Percentiles rank a stretch among this genome's conserved stretches.
Evolutionary conservation across 2,329 filamentous ascomycete genomes (phyloP).

Genomic region (Beauveria medogensis): DNA sequence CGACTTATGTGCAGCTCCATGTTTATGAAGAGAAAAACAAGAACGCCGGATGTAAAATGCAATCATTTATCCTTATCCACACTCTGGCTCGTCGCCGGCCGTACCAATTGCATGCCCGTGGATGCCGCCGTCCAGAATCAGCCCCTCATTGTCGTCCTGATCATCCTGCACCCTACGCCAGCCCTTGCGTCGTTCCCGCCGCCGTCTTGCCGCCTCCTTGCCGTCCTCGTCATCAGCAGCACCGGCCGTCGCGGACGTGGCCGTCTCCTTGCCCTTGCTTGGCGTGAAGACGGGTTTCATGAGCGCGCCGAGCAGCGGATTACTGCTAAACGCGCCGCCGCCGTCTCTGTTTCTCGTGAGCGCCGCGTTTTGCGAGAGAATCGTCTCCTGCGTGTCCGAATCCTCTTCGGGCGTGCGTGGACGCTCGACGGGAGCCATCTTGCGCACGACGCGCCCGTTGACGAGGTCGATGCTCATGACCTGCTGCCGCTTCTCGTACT

Average conservation of each 20-base stretch:
- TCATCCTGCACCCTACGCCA: slow-evolving; percentile 58
- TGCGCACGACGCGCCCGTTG: slow-evolving; percentile 66
- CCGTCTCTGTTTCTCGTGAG: slow-evolving; percentile 27
- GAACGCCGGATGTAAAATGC: background rate
- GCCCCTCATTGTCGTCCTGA: slow-evolving; percentile 46
- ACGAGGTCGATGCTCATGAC: slow-evolving; percentile 80
- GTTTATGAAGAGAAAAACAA: background rate
- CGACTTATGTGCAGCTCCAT: too few relatives aligned
- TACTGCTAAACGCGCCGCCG: slow-evolving; percentile 59
- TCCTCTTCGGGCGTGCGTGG: slow-evolving; percentile 41
- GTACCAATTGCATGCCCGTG: slow-evolving; percentile 30
- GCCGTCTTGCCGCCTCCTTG: slow-evolving; percentile 25
- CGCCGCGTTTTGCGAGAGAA: slow-evolving; percentile 14
- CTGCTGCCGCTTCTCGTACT: slow-evolving; percentile 81
- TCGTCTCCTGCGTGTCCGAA: slow-evolving; percentile 19
- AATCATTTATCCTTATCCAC: background rate
- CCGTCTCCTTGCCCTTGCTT: slow-evolving; percentile 41
- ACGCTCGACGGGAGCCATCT: slow-evolving; percentile 57
- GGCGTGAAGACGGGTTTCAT: slow-evolving; percentile 54
- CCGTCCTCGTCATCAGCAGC: slow-evolving; percentile 12
- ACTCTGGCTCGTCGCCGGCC: slow-evolving; percentile 8
- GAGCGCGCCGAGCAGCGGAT: slow-evolving; percentile 57
- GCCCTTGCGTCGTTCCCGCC: slow-evolving; percentile 34
- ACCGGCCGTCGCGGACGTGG: slow-evolving; percentile 13
- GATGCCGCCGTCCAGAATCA: slow-evolving; percentile 51